Conservation (phyloP, 2,329 filamentous ascomycete genomes). For the Ophiobolus disseminans region DNA sequence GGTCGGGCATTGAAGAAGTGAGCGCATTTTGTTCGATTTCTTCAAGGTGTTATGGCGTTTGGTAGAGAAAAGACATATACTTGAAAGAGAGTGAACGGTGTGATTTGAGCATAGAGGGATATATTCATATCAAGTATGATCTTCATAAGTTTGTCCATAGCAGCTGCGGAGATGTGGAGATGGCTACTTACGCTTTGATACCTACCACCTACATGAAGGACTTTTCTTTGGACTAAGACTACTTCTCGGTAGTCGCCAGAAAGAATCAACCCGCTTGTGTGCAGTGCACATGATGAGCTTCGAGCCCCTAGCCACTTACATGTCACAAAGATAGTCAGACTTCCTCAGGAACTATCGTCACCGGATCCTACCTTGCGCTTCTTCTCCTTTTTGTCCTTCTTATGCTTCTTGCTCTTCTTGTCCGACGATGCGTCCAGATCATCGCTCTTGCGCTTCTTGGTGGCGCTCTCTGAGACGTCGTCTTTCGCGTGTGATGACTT, state of each 20-base stretch:
- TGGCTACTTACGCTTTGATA: neutral
- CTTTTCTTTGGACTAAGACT: neutral
- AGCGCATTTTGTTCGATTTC: neutral
- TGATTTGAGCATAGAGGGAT: too few species aligned
- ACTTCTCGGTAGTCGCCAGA: neutral
- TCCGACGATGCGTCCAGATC: slow-evolving; percentile 1
- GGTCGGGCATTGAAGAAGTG: slow-evolving; percentile 52
- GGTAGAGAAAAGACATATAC: neutral
- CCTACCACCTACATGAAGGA: neutral
- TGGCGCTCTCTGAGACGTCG: neutral
- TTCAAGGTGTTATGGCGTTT: slow-evolving; percentile 2
- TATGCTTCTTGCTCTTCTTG: slow-evolving; percentile 22
- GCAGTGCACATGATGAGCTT: too few species aligned
- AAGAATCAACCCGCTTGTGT: neutral
- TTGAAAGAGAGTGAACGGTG: neutral
- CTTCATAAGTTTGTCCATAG: neutral
- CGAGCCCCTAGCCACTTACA: too few species aligned
- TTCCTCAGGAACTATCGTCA: too few species aligned
- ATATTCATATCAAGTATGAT: too few species aligned
- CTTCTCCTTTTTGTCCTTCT: slow-evolving; percentile 20
- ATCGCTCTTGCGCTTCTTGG: slow-evolving; percentile 17
- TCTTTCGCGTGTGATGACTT: neutral
- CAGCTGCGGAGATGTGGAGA: neutral
- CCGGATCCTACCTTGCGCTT: slow-evolving; percentile 4
- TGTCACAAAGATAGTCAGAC: too few species aligned